Conservation (phyloP, 352 stramenopile genomes). For the Phytophthora idaei region DNA sequence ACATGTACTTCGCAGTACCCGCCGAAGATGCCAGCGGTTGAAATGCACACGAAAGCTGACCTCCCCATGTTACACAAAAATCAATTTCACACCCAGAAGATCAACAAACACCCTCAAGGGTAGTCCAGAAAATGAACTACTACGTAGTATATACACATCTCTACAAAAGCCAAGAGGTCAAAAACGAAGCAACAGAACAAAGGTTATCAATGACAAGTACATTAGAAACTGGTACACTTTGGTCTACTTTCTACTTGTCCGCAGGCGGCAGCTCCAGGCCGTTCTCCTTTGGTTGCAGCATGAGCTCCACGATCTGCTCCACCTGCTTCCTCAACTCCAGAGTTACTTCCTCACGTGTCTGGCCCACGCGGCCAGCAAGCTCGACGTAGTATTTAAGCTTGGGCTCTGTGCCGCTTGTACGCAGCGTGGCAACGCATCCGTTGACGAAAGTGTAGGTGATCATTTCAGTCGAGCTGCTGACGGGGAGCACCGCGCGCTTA, state of each 20-base stretch:
- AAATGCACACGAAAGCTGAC: conserved; percentile 25
- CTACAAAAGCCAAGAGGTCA: conserved; percentile 26
- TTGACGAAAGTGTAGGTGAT: conserved; percentile 97
- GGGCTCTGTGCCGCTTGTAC: conserved; percentile 98
- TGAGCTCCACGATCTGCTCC: conserved; percentile 75
- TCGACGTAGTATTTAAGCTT: conserved; percentile 99
- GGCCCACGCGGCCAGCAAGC: conserved; percentile 69
- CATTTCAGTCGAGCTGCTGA: conserved; percentile 94
- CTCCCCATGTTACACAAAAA: conserved; percentile 21
- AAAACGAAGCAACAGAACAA: conserved; percentile 27
- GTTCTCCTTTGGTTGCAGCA: conserved; percentile 85
- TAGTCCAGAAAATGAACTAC: conserved; percentile 31
- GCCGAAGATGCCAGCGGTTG: conserved; percentile 38
- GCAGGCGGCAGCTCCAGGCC: conserved; percentile 62
- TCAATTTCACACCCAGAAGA: conserved; percentile 12
- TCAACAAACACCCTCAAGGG: conserved; percentile 18
- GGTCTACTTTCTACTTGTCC: conserved; percentile 24
- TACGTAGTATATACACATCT: conserved; percentile 9
- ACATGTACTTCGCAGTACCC: conserved; percentile 77
- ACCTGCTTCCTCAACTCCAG: conserved; percentile 67
- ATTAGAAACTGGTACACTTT: conserved; percentile 35
- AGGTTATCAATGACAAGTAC: conserved; percentile 35
- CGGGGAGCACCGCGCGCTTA: conserved; percentile 91
- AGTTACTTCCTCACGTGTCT: conserved; percentile 67
- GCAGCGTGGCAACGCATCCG: conserved; percentile 95